Evolutionary conservation across 2,329 filamentous ascomycete genomes (phyloP).

Genomic region (Chaetomium globosum): DNA sequence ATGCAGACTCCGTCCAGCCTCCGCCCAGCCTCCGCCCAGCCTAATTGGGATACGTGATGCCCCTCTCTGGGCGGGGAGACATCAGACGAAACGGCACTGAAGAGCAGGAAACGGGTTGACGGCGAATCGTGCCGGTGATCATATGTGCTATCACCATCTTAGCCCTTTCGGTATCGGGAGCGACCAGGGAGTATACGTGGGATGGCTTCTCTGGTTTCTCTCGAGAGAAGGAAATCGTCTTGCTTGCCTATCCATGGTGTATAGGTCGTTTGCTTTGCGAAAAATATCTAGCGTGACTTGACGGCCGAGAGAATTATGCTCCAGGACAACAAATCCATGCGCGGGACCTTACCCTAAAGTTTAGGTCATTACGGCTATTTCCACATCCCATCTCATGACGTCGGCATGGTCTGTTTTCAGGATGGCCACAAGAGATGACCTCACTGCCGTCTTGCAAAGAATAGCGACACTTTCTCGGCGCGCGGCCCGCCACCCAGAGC

Average conservation of each 20-base stretch:
- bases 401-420: background rate
- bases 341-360: too few relatives aligned
- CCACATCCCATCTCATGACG: background rate
- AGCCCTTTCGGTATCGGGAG: too few relatives aligned
- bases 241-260: too few relatives aligned
- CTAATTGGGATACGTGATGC: background rate
- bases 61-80: background rate
- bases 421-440: background rate
- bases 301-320: too few relatives aligned
- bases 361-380: too few relatives aligned
- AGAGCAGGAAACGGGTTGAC: slow-evolving; percentile 13
- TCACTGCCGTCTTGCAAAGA: background rate
- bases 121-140: background rate
- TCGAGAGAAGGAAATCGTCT: too few relatives aligned
- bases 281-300: too few relatives aligned
- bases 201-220: too few relatives aligned
- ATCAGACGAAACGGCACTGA: slow-evolving; percentile 20
- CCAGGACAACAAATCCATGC: too few relatives aligned
- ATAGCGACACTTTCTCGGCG: background rate
- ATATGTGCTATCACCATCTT: too few relatives aligned
- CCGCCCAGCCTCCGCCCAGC: background rate
- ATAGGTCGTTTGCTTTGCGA: too few relatives aligned
- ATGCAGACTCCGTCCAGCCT: background rate
- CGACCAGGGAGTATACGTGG: too few relatives aligned
- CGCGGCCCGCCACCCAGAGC: slow-evolving; percentile 1